A percentile compares a stretch with the other conserved stretches of the same genome.
Evolutionary conservation across 441 rosid species (phyloP).

Genomic region (Capsella rubella): DNA sequence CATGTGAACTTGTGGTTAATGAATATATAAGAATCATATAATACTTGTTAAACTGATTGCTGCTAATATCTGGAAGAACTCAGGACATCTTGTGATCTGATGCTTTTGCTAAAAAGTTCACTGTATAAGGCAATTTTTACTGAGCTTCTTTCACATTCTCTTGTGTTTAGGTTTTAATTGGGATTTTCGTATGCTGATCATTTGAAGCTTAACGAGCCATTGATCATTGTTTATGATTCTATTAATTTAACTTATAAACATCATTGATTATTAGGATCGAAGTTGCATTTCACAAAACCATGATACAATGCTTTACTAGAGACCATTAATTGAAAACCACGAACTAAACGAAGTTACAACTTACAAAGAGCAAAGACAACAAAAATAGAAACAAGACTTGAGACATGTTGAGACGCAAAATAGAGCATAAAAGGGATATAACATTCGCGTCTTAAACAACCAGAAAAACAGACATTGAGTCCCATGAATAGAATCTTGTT

Average conservation of each 20-base stretch:
- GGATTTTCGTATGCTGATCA: background rate
- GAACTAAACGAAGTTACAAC: conserved; percentile 37
- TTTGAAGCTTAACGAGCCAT: background rate
- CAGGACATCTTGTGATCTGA: background rate
- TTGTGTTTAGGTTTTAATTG: background rate
- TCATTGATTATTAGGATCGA: background rate
- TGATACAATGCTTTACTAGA: conserved; percentile 32
- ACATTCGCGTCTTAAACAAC: conserved; percentile 30
- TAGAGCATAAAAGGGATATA: conserved; percentile 29
- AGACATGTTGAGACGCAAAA: conserved; percentile 22
- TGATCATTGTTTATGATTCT: too few species aligned
- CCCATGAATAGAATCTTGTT: conserved; percentile 31
- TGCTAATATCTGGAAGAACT: background rate
- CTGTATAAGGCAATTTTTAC: too few species aligned
- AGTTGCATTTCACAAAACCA: conserved; percentile 31
- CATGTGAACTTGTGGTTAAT: background rate
- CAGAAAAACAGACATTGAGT: conserved; percentile 22
- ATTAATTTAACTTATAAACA: background rate
- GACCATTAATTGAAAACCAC: conserved; percentile 25
- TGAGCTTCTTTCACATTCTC: background rate
- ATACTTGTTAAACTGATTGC: background rate
- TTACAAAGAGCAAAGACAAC: conserved; percentile 28
- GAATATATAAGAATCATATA: background rate
- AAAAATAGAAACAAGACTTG: background rate
- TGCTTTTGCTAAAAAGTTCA: background rate